phyloP scores from a whole-genome alignment of 768 basidiomycete genomes.

The Ramaria rubella region DNA sequence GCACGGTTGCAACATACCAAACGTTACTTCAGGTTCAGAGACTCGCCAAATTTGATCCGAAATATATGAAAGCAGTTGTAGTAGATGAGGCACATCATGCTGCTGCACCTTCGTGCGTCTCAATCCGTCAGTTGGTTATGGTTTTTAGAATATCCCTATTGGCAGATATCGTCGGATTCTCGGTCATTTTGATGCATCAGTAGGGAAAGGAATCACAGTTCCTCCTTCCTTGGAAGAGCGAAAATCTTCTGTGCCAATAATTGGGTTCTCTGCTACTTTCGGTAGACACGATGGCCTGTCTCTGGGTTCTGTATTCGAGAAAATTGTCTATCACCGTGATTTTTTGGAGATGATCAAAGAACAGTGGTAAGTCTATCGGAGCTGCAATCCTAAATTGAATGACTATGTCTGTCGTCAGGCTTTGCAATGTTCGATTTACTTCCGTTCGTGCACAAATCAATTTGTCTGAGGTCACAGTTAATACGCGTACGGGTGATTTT shows the following conservation, averaged over 20 bases:
- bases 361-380: conserved; percentile 52
- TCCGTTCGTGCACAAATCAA: conserved; percentile 71
- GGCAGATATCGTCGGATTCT: conserved; percentile 73
- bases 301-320: conserved; percentile 81
- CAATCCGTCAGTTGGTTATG: neutral
- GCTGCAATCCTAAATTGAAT: neutral
- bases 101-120: conserved; percentile 78
- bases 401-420: conserved; percentile 39
- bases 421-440: conserved; percentile 83
- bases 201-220: conserved; percentile 31
- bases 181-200: conserved; percentile 62
- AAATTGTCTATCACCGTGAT: conserved; percentile 88
- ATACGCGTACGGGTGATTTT: conserved; percentile 71
- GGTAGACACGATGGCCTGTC: conserved; percentile 86
- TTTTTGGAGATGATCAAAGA: conserved; percentile 91
- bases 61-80: conserved; percentile 63
- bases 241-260: conserved; percentile 55
- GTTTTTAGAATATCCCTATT: conserved; percentile 9
- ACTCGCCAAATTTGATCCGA: conserved; percentile 69
- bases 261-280: conserved; percentile 96
- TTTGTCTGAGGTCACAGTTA: conserved; percentile 60
- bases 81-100: conserved; percentile 96
- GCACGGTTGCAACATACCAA: conserved; percentile 87
- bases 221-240: conserved; percentile 38
- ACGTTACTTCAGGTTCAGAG: conserved; percentile 62